Percentiles rank a stretch among this genome's conserved stretches.
Evolutionary conservation across 768 basidiomycete species (phyloP).

Genomic region (Nidularia pulvinata): DNA sequence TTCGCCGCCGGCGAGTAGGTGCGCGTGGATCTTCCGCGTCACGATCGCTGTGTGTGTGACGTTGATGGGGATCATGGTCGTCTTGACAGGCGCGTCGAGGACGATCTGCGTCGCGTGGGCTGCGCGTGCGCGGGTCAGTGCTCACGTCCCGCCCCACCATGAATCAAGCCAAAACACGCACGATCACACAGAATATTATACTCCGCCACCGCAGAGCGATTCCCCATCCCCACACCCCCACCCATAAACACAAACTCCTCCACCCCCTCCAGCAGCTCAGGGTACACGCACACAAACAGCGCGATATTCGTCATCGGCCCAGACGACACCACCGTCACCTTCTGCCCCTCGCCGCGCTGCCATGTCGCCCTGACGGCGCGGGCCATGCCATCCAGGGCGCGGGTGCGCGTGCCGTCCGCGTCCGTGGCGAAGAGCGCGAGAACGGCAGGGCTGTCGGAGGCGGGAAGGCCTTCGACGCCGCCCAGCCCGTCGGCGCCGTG

Average conservation of each 20-base stretch:
- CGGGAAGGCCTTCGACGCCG: slow-evolving; percentile 78
- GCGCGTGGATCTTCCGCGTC: slow-evolving; percentile 47
- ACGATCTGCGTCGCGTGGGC: slow-evolving; percentile 87
- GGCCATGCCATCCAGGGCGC: slow-evolving; percentile 74
- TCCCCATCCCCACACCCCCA: slow-evolving; percentile 86
- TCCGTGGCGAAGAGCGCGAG: slow-evolving; percentile 44
- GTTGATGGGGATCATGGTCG: slow-evolving; percentile 82
- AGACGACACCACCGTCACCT: slow-evolving; percentile 71
- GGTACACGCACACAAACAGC: slow-evolving; percentile 58
- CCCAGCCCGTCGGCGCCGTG: slow-evolving; percentile 85
- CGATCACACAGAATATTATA: slow-evolving; percentile 86
- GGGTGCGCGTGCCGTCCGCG: slow-evolving; percentile 35
- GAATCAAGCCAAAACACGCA: slow-evolving; percentile 29
- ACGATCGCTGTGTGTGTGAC: slow-evolving; percentile 88
- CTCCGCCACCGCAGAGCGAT: slow-evolving; percentile 78
- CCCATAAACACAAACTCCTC: slow-evolving; percentile 89
- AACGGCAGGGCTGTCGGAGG: slow-evolving; percentile 45
- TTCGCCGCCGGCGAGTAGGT: slow-evolving; percentile 36
- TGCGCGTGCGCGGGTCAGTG: slow-evolving; percentile 15
- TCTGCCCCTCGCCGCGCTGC: slow-evolving; percentile 56
- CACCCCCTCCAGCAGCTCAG: slow-evolving; percentile 50
- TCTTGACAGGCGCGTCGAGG: slow-evolving; percentile 65
- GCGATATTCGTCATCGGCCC: slow-evolving; percentile 89
- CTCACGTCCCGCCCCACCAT: background rate
- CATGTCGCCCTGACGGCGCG: slow-evolving; percentile 49